Conservation (phyloP, 768 basidiomycete species). For the Lanmaoa rubissima region DNA sequence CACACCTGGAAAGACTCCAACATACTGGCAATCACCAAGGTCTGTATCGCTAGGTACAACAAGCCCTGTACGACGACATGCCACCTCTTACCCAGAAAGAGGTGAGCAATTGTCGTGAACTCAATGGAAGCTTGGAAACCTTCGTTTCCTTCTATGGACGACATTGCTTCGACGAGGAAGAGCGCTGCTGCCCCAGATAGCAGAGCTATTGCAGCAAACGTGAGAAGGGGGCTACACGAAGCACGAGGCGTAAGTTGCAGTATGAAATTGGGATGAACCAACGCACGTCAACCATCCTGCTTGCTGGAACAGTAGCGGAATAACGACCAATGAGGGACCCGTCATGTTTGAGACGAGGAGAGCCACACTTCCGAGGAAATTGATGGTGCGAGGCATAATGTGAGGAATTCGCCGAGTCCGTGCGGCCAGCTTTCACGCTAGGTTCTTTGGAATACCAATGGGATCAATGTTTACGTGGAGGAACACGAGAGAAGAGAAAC, state of each 20-base stretch:
- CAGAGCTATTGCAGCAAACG: slow-evolving; percentile 16
- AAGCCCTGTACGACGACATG: slow-evolving; percentile 19
- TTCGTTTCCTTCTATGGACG: slow-evolving; percentile 28
- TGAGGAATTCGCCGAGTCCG: neutral
- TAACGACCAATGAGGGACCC: slow-evolving; percentile 21
- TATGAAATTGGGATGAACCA: neutral
- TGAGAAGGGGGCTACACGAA: slow-evolving; percentile 15
- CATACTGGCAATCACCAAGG: slow-evolving; percentile 22
- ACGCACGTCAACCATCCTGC: slow-evolving; percentile 29
- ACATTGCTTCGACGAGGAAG: slow-evolving; percentile 23
- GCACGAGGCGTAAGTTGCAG: neutral
- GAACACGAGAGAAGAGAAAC: too few relatives aligned
- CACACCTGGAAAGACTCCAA: slow-evolving; percentile 26
- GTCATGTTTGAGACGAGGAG: slow-evolving; percentile 28
- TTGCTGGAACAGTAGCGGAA: slow-evolving; percentile 24
- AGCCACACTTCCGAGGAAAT: slow-evolving; percentile 23
- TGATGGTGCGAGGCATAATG: slow-evolving; percentile 24
- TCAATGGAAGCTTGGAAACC: slow-evolving; percentile 23
- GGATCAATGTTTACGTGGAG: too few relatives aligned
- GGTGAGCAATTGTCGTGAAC: slow-evolving; percentile 26
- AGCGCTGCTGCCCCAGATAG: slow-evolving; percentile 22
- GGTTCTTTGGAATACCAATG: neutral
- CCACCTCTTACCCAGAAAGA: slow-evolving; percentile 27
- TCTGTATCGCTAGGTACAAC: slow-evolving; percentile 23
- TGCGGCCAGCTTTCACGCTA: neutral